Evolutionary conservation across 208 protist species (phyloP), one percentile per base, ranked within the genome.

Genomic region (Trypanosoma platydactyli): DNA sequence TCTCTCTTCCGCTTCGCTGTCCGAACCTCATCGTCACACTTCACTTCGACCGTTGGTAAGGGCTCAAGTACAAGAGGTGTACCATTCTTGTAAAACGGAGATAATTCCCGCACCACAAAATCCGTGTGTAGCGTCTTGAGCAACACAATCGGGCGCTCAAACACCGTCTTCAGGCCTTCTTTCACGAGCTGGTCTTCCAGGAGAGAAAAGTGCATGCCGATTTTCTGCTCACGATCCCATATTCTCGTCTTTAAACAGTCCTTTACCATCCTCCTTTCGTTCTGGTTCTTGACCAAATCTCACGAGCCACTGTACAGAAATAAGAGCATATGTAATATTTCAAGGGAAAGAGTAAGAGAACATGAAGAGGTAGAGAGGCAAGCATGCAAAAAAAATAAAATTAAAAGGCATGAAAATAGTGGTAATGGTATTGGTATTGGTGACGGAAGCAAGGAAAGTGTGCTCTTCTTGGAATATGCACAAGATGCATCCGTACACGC

Each of bases 111-210:
- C 41, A 96, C 91, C 38, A 93, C 81, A 70, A 96, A 96, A 59
- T 96, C 91, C 0, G 88, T 89, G 73, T 86, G 92, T 16, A 93
- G 71, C 46, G 84, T 90, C 46, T 96, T 96, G 5, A 94, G 56
- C 0, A 80, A 89, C 13, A 84, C 88, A 22, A 24, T 48, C 18
- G 58, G 56, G 22, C 64, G 60, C 55, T 46, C 25, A 56, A 51
- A 66, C 45, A 27, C 4, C 61, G 53, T 16, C 6, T 9, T 33
- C 3, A 18, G 12, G 15, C 15, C 38, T 46, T 52, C 27, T 13
- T 57, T 44, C 16, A 18, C 60, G 20, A 70, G 59, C 6, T 67
- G 51, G 2, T 79, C 59, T 11, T 91, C 75, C 1, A 89, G 41
- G 3, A 94, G 30, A 12, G 77, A 79, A 7, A 79, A 75, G 6